Evolutionary conservation across 2,329 filamentous ascomycete species (phyloP).

Genomic region (Xylaria sp.): DNA sequence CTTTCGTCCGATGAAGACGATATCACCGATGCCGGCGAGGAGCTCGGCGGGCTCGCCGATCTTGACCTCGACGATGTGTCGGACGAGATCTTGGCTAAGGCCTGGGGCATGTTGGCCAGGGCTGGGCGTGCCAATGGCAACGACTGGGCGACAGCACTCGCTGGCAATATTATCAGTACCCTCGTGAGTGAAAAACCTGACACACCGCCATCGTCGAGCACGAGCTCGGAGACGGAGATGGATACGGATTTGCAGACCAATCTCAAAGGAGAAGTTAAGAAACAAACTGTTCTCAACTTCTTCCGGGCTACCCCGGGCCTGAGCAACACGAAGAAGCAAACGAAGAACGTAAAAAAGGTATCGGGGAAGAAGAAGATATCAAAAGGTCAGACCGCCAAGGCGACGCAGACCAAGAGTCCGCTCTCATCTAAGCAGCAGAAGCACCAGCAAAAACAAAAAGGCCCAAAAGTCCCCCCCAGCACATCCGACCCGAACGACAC

Average conservation of each 20-base stretch:
- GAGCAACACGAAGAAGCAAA: neutral
- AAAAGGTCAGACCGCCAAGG: neutral
- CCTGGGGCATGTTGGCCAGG: conserved; percentile 14
- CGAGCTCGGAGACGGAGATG: neutral
- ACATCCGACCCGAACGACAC: neutral
- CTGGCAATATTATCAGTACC: neutral
- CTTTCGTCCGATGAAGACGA: neutral
- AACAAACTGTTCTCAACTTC: neutral
- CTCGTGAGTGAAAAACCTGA: neutral
- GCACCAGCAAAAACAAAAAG: neutral
- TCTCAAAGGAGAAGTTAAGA: neutral
- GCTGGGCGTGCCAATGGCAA: neutral
- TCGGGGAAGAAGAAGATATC: neutral
- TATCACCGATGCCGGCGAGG: conserved; percentile 11
- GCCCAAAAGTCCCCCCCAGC: neutral
- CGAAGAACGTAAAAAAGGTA: neutral
- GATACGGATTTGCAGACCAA: neutral
- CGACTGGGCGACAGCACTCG: conserved; percentile 19
- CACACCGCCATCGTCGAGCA: neutral
- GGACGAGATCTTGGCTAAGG: conserved; percentile 21
- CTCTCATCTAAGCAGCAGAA: neutral
- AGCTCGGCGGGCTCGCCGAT: conserved; percentile 9
- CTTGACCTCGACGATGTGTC: conserved; percentile 26
- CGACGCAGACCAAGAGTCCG: neutral
- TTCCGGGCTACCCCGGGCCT: neutral